Conservation (phyloP, 176 grass and related monocot genomes). For the Zoysia pacifica region DNA sequence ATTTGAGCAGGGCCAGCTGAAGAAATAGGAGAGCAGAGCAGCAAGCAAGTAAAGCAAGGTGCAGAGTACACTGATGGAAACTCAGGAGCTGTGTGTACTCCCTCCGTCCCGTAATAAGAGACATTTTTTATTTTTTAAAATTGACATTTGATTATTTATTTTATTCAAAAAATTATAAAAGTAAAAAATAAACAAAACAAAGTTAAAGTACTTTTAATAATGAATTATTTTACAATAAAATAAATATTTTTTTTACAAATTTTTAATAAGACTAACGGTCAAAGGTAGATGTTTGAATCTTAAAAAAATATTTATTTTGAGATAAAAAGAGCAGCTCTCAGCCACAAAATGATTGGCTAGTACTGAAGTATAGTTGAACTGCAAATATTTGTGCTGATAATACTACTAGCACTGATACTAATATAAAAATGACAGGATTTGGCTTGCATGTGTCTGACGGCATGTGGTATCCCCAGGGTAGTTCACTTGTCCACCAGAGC, state of each 20-base stretch:
- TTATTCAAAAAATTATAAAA: no score
- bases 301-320: no score
- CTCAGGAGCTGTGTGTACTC: slow-evolving; percentile 38
- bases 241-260: no score
- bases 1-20: not conserved
- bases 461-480: slow-evolving; percentile 57
- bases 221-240: no score
- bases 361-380: slow-evolving; percentile 23
- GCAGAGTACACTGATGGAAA: slow-evolving; percentile 32
- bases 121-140: no score
- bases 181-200: no score
- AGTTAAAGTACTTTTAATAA: no score
- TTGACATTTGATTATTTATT: no score
- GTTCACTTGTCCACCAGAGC: slow-evolving; percentile 49
- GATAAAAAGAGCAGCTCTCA: not conserved
- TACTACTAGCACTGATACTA: slow-evolving; percentile 1
- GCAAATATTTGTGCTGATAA: slow-evolving; percentile 32
- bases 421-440: slow-evolving; percentile 27
- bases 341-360: slow-evolving; percentile 41
- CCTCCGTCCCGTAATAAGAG: no score
- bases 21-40: slow-evolving; percentile 9
- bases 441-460: slow-evolving; percentile 37
- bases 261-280: no score
- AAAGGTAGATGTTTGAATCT: no score
- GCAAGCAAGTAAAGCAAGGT: not conserved